Conservation (phyloP, 352 stramenopile species). For the Globisporangium paroecandrum region DNA sequence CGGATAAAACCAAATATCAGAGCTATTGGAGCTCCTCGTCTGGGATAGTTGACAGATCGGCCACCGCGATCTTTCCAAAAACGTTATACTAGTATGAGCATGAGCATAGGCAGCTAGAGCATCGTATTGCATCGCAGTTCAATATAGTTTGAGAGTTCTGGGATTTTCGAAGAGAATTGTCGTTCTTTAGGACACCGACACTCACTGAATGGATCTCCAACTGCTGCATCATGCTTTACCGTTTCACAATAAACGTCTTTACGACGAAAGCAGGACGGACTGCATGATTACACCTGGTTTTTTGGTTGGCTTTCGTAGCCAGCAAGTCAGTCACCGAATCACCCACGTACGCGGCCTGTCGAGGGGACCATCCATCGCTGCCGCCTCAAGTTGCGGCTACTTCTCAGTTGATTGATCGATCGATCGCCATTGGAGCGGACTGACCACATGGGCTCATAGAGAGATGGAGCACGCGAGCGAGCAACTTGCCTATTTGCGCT, state of each 20-base stretch:
- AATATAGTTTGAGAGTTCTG: neutral
- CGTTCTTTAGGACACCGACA: neutral
- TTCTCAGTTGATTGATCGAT: constrained; percentile 2
- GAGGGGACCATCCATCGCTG: neutral
- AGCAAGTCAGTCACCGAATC: neutral
- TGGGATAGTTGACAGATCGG: neutral
- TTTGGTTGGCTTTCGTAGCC: neutral
- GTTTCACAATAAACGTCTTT: neutral
- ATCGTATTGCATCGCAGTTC: neutral
- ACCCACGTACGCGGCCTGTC: neutral
- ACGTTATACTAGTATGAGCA: neutral
- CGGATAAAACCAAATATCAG: neutral
- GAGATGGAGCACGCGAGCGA: neutral
- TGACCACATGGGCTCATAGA: neutral
- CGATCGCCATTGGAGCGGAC: neutral
- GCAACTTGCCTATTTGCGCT: neutral
- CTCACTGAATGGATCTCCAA: neutral
- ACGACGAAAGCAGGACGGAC: neutral
- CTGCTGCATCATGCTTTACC: neutral
- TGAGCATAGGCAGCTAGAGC: too few relatives aligned
- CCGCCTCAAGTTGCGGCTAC: neutral
- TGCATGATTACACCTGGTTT: neutral
- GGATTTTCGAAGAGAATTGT: neutral
- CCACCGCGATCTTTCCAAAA: neutral
- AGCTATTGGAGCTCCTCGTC: neutral